Percentiles rank a stretch among this genome's conserved stretches.
Evolutionary conservation across 225 moss, liverwort and hornwort species (phyloP).

Genomic region (Climacium dendroides): DNA sequence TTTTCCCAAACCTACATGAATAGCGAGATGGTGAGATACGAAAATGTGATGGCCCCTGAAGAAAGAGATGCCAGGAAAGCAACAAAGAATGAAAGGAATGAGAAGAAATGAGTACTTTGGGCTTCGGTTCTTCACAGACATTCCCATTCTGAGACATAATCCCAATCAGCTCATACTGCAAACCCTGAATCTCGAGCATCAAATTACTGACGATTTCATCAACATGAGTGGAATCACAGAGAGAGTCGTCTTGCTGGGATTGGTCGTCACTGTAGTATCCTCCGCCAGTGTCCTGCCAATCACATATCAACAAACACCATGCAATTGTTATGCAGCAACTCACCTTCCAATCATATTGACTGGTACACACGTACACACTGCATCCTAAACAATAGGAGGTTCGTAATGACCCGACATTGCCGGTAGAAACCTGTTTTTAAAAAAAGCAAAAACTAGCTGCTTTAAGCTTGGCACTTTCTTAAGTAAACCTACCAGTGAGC

Average conservation of each 20-base stretch:
- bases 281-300: slow-evolving; percentile 26
- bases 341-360: not conserved
- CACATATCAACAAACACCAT: not conserved
- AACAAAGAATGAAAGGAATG: not conserved
- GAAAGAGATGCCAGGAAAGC: not conserved
- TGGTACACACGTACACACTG: not conserved
- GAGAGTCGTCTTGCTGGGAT: slow-evolving; percentile 12
- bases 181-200: slow-evolving; percentile 58
- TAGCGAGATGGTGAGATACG: too few species aligned
- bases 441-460: not conserved
- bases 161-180: slow-evolving; percentile 59
- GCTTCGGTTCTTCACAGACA: slow-evolving; percentile 35
- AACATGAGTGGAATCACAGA: slow-evolving; percentile 21
- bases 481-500: too few species aligned
- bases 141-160: slow-evolving; percentile 32
- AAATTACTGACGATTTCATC: slow-evolving; percentile 52
- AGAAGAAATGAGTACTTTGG: slow-evolving; percentile 13
- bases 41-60: not conserved
- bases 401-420: not conserved
- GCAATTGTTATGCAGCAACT: not conserved
- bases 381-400: not conserved
- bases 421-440: not conserved
- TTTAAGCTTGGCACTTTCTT: not conserved
- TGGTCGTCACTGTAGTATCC: slow-evolving; percentile 27
- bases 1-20: not conserved